Evolutionary conservation across 495 filamentous ascomycete species (phyloP), one percentile per base, ranked within the genome.

Genomic region (Penicillium angulare): DNA sequence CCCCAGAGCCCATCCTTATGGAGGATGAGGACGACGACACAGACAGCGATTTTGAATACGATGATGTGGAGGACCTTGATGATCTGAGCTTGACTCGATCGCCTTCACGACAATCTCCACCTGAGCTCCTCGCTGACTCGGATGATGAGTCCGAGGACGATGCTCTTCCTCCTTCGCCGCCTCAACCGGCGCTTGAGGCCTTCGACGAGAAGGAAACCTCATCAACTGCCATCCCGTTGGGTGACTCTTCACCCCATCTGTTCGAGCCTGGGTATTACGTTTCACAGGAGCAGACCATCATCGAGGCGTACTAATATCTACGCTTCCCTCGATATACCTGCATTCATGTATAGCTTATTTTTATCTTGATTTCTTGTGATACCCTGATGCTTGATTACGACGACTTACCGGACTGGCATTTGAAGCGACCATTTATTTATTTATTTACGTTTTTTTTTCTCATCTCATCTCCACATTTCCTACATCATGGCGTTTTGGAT

Each of bases 141-240:
- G 82, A 81, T 49, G 82, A 80, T 32, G 86, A 88, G 56, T 88
- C 86, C 0, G 85, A 88, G 39, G 85, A 88, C 50, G 85, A 87
- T 47, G 77, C 82, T 23, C 87, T 89, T 78, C 91, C 92, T 26
- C 84, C 87, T n/a, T 95, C 92, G 46, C 92, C 92, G 40, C 86
- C 86, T 47, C 71, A 79, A 57, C 68, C 72, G 4, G 76, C 82
- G 2, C 74, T 90, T 45, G 79, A 86, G 53, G 73, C 83, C 31
- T 89, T 92, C 64, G 76, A 85, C 32, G 80, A 86, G 56, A 88
- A 92, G 75, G 69, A 82, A 67, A 55, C 72, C 47, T 73, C 83
- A 59, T 68, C 75, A 41, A 76, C 77, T 51, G 68, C 77, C 42
- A 77, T 79, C 64, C 50, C 74, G 10, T 60, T 77, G n/a, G 54